Base-by-base conservation (phyloP, 768 basidiomycete species). In the Termitomyces sp. region DNA sequence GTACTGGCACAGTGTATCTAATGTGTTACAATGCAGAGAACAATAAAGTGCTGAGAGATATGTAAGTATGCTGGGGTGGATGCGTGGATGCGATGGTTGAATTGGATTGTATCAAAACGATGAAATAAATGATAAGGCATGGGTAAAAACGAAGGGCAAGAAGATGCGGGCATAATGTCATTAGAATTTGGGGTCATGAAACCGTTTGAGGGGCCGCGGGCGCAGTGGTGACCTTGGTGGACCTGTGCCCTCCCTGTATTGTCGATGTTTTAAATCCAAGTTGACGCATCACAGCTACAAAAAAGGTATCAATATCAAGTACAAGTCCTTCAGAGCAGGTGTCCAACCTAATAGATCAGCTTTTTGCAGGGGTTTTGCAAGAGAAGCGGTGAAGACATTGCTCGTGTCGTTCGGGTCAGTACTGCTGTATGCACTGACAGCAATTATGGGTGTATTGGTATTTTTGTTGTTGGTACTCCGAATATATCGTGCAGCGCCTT, bases 401-500 rank as follows among this genome's bases (percentile, higher is more conserved):
- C 79, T 84, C 44, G 75, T 78, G 55, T 86, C 85, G 58, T 73
- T 79, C 32, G 80, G 75, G 58, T 92, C 89, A 17, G 75, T 76
- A 10, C 85, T 83, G 61, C 90, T 87, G 68, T 94, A 94, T 32
- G 91, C 92, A 67, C 91, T 95, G 50, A 96, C 86, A 52, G 92
- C 89, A 58, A 96, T 85, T 52, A 95, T 98, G 0, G 96, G 96
- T 11, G 94, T 95, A 63, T 82, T 86, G 50, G 89, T 85, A 65
- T 98, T 98, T 76, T 88, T 95, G 77, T 92, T 94, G 69, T 91
- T 93, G 17, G 95, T 98, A 63, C 88, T 94, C 76, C 94, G 94
- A 77, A 99, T 96, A 73, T 97, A 98, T 54, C 94, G 82, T 11
- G 97, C 95, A 34, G 97, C 97, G 62, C 91, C 88, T 72, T 98